Conservation (phyloP, 2,329 filamentous ascomycete genomes). For the Xylaria hypoxylon region DNA sequence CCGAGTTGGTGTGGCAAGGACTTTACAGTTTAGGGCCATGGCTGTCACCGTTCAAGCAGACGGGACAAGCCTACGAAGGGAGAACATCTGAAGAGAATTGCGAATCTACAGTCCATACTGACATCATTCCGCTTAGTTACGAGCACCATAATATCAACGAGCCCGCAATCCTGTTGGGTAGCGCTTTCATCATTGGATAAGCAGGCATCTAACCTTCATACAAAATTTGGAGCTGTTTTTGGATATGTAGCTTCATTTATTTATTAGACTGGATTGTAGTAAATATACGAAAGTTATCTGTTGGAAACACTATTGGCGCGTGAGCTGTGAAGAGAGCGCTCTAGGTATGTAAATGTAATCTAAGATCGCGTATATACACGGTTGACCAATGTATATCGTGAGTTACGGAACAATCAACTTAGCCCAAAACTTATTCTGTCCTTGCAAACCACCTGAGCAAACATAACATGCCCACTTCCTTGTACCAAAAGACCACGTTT, state of each 20-base stretch:
- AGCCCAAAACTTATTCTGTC: no score
- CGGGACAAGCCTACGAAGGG: background rate
- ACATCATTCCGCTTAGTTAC: conserved; percentile 64
- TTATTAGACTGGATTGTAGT: background rate
- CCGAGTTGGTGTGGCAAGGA: no score
- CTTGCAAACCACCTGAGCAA: background rate
- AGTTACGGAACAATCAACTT: background rate
- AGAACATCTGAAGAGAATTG: background rate
- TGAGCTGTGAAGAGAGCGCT: no score
- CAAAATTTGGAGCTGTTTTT: background rate
- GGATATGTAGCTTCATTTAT: background rate
- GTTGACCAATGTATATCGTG: background rate
- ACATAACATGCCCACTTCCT: background rate
- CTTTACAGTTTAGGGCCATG: no score
- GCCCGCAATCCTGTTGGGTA: conserved; percentile 82
- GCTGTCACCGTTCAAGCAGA: background rate
- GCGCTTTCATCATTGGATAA: conserved; percentile 69
- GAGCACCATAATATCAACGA: conserved; percentile 83
- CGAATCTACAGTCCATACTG: background rate
- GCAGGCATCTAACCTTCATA: background rate
- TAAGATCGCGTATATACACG: background rate
- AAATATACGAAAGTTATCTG: background rate
- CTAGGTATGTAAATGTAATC: background rate
- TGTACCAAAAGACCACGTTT: background rate
- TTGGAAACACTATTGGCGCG: background rate